These are phyloP conservation scores for Fusarium sp. DNA, from an alignment of 2,329 filamentous ascomycete genomes.

Conservation along the genomic window DNA sequence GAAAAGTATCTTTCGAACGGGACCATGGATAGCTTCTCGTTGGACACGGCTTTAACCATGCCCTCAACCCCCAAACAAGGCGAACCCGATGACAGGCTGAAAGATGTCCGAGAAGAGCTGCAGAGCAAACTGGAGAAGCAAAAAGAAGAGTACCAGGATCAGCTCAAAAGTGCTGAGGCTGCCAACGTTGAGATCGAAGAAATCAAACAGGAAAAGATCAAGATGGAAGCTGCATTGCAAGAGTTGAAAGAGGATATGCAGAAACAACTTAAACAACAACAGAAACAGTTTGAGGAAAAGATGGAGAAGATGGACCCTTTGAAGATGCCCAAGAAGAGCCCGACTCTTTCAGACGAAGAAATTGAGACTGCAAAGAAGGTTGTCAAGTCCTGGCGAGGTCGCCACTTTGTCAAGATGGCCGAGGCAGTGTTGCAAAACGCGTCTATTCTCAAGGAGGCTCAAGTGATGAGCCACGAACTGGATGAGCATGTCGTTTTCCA, in stretches of 20 bases:
- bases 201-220: conserved; percentile 81
- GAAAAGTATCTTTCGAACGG: conserved; percentile 97
- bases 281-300: conserved; percentile 85
- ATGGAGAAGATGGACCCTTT: conserved; percentile 79
- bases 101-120: conserved; percentile 82
- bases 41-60: conserved; percentile 94
- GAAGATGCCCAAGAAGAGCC: conserved; percentile 69
- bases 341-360: conserved; percentile 77
- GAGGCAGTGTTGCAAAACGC: conserved; percentile 91
- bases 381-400: conserved; percentile 80
- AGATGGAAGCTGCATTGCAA: conserved; percentile 84
- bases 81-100: conserved; percentile 80
- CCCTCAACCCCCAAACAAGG: conserved; percentile 87
- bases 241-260: conserved; percentile 90
- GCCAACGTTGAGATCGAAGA: conserved; percentile 84
- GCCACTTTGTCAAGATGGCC: conserved; percentile 93
- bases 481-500: conserved; percentile 94
- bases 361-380: conserved; percentile 74
- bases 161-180: conserved; percentile 79
- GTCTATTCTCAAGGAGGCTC: conserved; percentile 89
- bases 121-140: conserved; percentile 84
- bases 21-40: conserved; percentile 93
- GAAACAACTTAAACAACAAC: conserved; percentile 83
- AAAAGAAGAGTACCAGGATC: conserved; percentile 83
- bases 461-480: conserved; percentile 97